These are phyloP conservation scores for Emiliania huxleyi DNA, from an alignment of 78 protist genomes.

Conservation along the genomic window DNA sequence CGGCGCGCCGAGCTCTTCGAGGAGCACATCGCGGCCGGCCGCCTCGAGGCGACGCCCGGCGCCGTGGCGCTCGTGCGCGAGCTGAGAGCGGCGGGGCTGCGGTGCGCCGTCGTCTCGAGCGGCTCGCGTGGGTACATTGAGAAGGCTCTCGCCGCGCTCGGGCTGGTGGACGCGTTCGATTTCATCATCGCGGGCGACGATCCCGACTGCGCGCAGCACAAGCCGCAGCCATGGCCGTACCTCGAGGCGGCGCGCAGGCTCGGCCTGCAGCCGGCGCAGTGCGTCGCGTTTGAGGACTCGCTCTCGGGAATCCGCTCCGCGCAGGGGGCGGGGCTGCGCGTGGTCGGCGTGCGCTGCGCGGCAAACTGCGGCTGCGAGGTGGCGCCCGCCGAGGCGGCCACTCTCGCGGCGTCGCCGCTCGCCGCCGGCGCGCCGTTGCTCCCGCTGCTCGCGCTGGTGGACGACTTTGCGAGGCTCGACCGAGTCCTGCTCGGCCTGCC, in stretches of 20 bases:
- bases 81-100: neutral
- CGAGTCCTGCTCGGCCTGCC: too few species aligned
- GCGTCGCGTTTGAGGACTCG: slow-evolving; percentile 11
- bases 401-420: too few species aligned
- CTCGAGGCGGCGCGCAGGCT: neutral
- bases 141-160: neutral
- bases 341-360: too few species aligned
- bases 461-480: too few species aligned
- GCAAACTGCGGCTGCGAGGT: too few species aligned
- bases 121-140: neutral
- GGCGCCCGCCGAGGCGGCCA: too few species aligned
- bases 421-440: too few species aligned
- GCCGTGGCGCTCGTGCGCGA: neutral
- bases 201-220: neutral
- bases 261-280: neutral
- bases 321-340: too few species aligned
- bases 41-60: neutral
- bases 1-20: neutral
- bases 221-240: neutral
- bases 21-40: neutral
- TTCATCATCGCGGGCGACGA: neutral
- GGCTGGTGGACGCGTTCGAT: neutral
- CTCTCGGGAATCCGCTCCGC: neutral
- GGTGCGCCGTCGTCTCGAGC: neutral
- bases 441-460: too few species aligned